Evolutionary conservation across 148 eudicot species (phyloP).

Genomic region (Heliosperma pusillum): DNA sequence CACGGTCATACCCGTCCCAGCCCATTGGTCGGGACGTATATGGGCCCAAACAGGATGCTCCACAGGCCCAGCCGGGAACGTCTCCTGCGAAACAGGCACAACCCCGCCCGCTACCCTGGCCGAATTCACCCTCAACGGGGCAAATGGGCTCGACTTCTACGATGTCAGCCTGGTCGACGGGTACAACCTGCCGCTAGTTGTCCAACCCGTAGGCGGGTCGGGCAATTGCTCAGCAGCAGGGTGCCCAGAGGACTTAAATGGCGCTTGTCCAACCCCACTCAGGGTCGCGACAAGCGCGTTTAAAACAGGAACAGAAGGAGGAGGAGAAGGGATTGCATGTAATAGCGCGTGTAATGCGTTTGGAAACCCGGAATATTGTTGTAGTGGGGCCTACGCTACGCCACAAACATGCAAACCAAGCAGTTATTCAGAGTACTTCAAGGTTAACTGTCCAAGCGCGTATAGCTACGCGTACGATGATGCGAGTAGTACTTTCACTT

Average conservation of each 20-base stretch:
- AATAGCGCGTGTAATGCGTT: conserved; percentile 82
- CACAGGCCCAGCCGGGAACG: conserved; percentile 39
- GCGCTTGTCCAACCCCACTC: conserved; percentile 48
- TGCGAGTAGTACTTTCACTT: conserved; percentile 70
- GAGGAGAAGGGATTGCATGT: conserved; percentile 59
- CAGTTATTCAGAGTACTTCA: conserved; percentile 60
- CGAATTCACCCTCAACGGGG: conserved; percentile 70
- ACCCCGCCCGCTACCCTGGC: conserved; percentile 78
- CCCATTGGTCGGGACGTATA: conserved; percentile 78
- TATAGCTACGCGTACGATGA: conserved; percentile 91
- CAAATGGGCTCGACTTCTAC: conserved; percentile 65
- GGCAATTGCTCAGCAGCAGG: conserved; percentile 53
- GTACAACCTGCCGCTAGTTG: conserved; percentile 59
- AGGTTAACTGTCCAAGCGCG: conserved; percentile 63
- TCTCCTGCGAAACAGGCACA: conserved; percentile 61
- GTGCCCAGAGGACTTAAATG: conserved; percentile 53
- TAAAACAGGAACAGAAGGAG: conserved; percentile 9
- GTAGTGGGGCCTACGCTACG: conserved; percentile 59
- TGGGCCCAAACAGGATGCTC: conserved; percentile 77
- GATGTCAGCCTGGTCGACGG: conserved; percentile 92
- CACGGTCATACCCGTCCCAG: conserved; percentile 36
- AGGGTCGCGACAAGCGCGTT: conserved; percentile 18
- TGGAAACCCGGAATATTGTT: conserved; percentile 62
- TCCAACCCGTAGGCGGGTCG: conserved; percentile 49
- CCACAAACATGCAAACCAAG: conserved; percentile 63